A percentile compares a stretch with the other conserved stretches of the same genome.
These are phyloP conservation scores for Tillandsia leiboldiana DNA, from an alignment of 176 grass and related monocot genomes.

Conservation along the genomic window DNA sequence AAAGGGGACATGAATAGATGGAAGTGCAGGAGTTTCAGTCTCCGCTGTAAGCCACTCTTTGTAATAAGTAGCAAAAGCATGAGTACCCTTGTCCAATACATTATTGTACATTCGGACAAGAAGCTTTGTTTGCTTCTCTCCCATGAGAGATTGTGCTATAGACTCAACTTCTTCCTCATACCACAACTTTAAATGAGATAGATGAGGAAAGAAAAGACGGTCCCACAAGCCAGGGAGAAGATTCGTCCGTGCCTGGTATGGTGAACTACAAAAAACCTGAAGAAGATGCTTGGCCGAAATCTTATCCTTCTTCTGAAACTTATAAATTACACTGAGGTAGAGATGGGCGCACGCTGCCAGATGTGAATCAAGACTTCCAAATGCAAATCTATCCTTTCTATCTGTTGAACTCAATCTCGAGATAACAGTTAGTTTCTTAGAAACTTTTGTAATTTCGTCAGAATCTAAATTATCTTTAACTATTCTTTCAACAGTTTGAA, in stretches of 20 bases:
- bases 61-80: slow-evolving; percentile 64
- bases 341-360: slow-evolving; percentile 21
- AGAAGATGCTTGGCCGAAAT: slow-evolving; percentile 43
- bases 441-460: slow-evolving; percentile 7
- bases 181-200: slow-evolving; percentile 53
- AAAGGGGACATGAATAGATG: slow-evolving; percentile 30
- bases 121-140: slow-evolving; percentile 21
- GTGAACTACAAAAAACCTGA: slow-evolving; percentile 51
- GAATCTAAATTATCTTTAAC: background rate
- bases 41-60: slow-evolving; percentile 66
- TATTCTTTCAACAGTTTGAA: background rate
- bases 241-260: slow-evolving; percentile 29
- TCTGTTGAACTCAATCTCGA: background rate
- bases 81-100: slow-evolving; percentile 40
- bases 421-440: slow-evolving; percentile 1
- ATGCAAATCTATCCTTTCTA: background rate
- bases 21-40: slow-evolving; percentile 24
- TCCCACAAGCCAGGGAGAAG: slow-evolving; percentile 61
- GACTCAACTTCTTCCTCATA: slow-evolving; percentile 36
- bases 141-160: slow-evolving; percentile 4
- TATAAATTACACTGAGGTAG: slow-evolving; percentile 19
- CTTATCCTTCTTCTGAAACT: slow-evolving; percentile 4
- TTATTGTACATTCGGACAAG: slow-evolving; percentile 32
- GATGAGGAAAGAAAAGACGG: slow-evolving; percentile 35
- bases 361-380: slow-evolving; percentile 14